phyloP scores from a whole-genome alignment of 192 early-diverging fungal genomes.

The Thoreauomyces humboldtii region DNA sequence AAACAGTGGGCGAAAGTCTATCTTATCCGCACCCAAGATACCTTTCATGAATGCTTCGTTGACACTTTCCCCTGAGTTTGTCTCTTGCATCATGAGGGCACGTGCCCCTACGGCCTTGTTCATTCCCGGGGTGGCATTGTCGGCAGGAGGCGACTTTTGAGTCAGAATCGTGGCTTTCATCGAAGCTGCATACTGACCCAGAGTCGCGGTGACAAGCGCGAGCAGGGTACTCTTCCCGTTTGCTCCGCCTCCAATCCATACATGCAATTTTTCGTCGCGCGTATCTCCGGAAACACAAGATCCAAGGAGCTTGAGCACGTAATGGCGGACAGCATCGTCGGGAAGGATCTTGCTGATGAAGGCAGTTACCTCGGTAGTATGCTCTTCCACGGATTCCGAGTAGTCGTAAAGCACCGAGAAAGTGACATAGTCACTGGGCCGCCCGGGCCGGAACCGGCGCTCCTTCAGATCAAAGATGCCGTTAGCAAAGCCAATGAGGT shows the following conservation, averaged over 20 bases:
- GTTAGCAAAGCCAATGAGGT: conserved; percentile 4
- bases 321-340: background rate
- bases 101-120: conserved; percentile 13
- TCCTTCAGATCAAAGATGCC: conserved; percentile 3
- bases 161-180: conserved; percentile 6
- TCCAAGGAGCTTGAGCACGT: background rate
- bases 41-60: conserved; percentile 7
- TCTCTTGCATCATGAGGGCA: background rate
- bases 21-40: conserved; percentile 6
- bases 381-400: background rate
- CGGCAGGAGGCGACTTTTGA: background rate
- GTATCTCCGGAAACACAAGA: background rate
- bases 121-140: conserved; percentile 10
- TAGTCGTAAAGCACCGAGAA: background rate
- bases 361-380: background rate
- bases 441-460: background rate
- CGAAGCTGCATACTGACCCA: conserved; percentile 7
- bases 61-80: conserved; percentile 5
- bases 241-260: conserved; percentile 7
- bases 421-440: background rate
- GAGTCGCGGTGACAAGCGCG: background rate
- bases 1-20: conserved; percentile 9
- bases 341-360: conserved; percentile 10
- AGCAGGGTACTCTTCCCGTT: conserved; percentile 8
- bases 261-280: conserved; percentile 3